Percentiles rank a stretch among this genome's conserved stretches.
phyloP scores from a whole-genome alignment of 2,329 filamentous ascomycete genomes.

The Aspergillus ruber region DNA sequence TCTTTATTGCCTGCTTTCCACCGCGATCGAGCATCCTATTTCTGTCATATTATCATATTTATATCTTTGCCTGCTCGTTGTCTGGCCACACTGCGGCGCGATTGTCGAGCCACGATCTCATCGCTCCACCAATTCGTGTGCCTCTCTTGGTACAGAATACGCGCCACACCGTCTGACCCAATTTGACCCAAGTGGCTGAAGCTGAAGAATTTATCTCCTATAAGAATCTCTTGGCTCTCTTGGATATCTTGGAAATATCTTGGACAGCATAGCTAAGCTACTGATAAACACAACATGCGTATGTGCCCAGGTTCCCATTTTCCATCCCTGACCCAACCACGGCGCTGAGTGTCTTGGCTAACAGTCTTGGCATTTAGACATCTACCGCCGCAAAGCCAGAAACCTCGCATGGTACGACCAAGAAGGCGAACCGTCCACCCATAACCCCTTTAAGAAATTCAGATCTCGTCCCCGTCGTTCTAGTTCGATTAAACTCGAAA shows the following conservation, averaged over 20 bases:
- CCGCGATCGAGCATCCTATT: not conserved
- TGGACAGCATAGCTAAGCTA: too few relatives aligned
- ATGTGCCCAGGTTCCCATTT: not conserved
- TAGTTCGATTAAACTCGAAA: conserved; percentile 27
- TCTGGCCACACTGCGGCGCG: not conserved
- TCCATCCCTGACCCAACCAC: not conserved
- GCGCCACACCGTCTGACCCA: not conserved
- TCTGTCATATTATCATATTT: not conserved
- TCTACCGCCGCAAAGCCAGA: conserved; percentile 32
- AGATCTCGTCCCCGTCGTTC: conserved; percentile 20
- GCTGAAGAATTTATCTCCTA: not conserved
- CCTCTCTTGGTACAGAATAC: not conserved
- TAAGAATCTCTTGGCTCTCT: too few relatives aligned
- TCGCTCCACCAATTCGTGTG: not conserved
- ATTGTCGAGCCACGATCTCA: not conserved
- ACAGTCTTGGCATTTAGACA: conserved; percentile 24
- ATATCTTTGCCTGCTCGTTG: not conserved
- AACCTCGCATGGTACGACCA: conserved; percentile 38
- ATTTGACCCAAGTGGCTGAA: not conserved
- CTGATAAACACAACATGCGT: conserved; percentile 1
- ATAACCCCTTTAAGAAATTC: conserved; percentile 39
- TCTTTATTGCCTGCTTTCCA: not conserved
- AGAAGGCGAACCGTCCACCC: conserved; percentile 28
- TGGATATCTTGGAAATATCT: too few relatives aligned
- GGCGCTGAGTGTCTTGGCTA: not conserved